Evolutionary conservation across 75 land plant genomes (phyloP).

Genomic region (Chamaecyparis obtusa): DNA sequence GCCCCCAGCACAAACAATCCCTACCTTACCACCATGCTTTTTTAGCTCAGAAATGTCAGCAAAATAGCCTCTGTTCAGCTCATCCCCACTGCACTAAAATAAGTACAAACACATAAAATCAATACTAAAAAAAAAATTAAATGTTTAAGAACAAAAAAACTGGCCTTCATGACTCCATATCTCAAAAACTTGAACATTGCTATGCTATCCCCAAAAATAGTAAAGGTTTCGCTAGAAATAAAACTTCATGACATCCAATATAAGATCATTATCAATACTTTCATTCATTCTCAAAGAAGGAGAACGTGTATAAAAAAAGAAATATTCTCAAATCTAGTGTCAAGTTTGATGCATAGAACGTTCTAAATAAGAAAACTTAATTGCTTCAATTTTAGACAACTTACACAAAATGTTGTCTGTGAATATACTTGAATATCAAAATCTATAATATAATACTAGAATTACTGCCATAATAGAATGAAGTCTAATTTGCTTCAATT

Average conservation of each 20-base stretch:
- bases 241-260: not conserved
- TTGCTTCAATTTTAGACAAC: not conserved
- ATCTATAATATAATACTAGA: no score
- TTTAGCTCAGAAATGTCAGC: constrained; percentile 58
- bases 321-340: not conserved
- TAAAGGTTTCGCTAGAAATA: not conserved
- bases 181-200: not conserved
- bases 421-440: not conserved
- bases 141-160: not conserved
- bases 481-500: not conserved
- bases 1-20: not conserved
- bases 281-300: not conserved
- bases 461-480: no score
- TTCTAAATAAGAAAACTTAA: not conserved
- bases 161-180: not conserved
- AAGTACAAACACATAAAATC: constrained; percentile 3
- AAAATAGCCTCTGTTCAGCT: constrained; percentile 67
- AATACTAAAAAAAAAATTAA: no score
- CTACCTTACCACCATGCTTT: constrained; percentile 71
- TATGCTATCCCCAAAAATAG: not conserved
- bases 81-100: constrained; percentile 61
- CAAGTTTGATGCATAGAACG: not conserved
- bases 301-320: not conserved
- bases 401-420: not conserved
- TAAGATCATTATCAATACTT: not conserved